These are phyloP conservation scores for Clavaria fumosa DNA, from an alignment of 768 basidiomycete species.

Conservation along the genomic window DNA sequence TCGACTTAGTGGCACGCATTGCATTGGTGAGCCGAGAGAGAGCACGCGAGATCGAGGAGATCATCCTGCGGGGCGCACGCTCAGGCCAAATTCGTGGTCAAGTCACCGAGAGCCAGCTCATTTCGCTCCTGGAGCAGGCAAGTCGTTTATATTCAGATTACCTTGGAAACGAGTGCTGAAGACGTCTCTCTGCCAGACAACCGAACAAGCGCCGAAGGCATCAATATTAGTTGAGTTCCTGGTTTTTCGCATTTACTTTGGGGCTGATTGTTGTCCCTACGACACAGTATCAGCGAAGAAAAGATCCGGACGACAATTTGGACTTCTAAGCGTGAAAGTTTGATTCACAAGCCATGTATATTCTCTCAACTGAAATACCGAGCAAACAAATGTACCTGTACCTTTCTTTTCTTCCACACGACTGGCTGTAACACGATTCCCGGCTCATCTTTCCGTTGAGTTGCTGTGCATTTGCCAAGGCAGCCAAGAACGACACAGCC, in stretches of 20 bases:
- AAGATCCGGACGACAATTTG: constrained; percentile 51
- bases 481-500: too few species aligned
- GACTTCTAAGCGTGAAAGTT: constrained; percentile 25
- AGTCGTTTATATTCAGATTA: constrained; percentile 6
- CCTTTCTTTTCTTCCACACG: too few species aligned
- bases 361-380: neutral
- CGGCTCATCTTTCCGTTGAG: too few species aligned
- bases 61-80: constrained; percentile 73
- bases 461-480: too few species aligned
- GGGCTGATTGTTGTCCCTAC: constrained; percentile 4
- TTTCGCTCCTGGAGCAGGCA: constrained; percentile 78
- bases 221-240: constrained; percentile 35
- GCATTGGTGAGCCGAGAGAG: constrained; percentile 73
- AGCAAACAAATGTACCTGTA: neutral
- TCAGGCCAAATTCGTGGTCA: constrained; percentile 63
- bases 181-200: constrained; percentile 44
- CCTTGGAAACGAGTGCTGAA: constrained; percentile 9
- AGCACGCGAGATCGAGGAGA: constrained; percentile 64
- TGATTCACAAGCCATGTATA: neutral
- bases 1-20: constrained; percentile 61
- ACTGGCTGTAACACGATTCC: too few species aligned
- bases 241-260: constrained; percentile 5
- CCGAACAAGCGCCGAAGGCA: constrained; percentile 33
- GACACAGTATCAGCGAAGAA: constrained; percentile 45
- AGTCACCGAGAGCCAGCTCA: constrained; percentile 69